Base-by-base conservation (phyloP, 2,329 filamentous ascomycete species). In the Microdochium bolleyi region DNA sequence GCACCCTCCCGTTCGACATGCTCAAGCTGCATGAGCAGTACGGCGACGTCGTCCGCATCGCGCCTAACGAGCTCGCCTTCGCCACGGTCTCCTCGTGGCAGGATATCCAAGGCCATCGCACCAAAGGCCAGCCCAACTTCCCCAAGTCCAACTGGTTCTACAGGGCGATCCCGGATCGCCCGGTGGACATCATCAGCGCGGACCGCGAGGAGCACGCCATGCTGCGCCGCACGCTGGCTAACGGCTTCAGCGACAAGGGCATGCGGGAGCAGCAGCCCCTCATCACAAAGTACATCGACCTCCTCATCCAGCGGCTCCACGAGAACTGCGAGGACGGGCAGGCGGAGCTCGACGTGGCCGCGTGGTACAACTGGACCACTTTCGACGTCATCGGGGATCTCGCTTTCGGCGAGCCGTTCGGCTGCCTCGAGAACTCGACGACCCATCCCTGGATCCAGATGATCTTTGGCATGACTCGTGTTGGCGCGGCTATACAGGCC, bases 21-120 rank as follows among this genome's bases (percentile, higher is more conserved):
- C 53, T 56, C 19, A 55, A 61, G 8, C 56, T 71, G n/a, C 69
- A 71, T 55, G 53, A 57, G 5, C 57, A 65, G 50, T 73, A 73
- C 53, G 74, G 74, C 9, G 59, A 64, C 2, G 62, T 73, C 2
- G 69, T 77, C 13, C 70, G 74, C 3, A 58, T 74, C 34, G 61
- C 63, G 2, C 73, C 74, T 2, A 63, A 70, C 50, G 71, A 75
- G 57, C 62, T 77, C 30, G 67, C 68, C 2, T 76, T 69, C 57
- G 62, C 61, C 21, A 54, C 69, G 67, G 57, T 67, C 0, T 60
- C 65, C 44, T 70, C 70, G 3, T 73, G 69, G 69, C 64, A 62
- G 51, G 70, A 73, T 14, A 61, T 63, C 48, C 60, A 61, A 30
- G 60, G 59, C 46, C 57, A 61, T 48, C 55, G 56, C 2, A 49